Conservation (phyloP, 2,329 filamentous ascomycete species). For the Tolypocladium sp. region DNA sequence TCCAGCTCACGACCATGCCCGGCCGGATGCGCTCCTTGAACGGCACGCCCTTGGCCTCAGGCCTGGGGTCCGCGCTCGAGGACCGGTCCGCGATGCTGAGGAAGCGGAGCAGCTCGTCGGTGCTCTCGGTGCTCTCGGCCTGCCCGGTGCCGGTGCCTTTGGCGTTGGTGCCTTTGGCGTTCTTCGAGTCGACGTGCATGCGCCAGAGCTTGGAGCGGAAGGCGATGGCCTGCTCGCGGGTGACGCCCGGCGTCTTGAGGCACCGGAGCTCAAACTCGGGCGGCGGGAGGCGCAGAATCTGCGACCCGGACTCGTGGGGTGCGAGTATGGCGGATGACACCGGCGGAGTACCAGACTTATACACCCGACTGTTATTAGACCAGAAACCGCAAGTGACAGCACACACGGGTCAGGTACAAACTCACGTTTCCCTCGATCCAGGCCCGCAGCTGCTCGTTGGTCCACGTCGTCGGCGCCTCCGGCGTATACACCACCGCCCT, state of each 20-base stretch:
- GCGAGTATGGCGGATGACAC: constrained; percentile 25
- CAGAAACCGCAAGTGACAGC: constrained; percentile 5
- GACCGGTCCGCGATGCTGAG: not conserved
- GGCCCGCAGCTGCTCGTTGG: constrained; percentile 23
- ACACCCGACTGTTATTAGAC: not conserved
- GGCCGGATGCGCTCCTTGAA: constrained; percentile 31
- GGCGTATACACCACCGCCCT: constrained; percentile 13
- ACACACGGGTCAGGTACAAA: not conserved
- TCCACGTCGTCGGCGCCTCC: constrained; percentile 26
- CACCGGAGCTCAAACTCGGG: constrained; percentile 31
- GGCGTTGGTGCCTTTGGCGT: constrained; percentile 2
- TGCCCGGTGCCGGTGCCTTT: not conserved
- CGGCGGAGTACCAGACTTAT: constrained; percentile 25
- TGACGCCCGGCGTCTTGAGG: constrained; percentile 24
- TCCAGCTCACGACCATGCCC: constrained; percentile 30
- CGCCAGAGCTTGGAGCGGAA: constrained; percentile 33
- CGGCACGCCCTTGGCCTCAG: constrained; percentile 11
- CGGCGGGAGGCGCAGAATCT: constrained; percentile 28
- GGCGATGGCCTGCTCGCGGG: constrained; percentile 27
- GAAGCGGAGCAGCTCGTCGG: not conserved
- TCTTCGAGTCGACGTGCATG: constrained; percentile 29
- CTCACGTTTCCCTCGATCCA: constrained; percentile 33
- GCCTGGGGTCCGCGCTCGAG: constrained; percentile 20
- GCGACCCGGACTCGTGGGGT: constrained; percentile 28
- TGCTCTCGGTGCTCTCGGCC: not conserved